Percentiles rank a stretch among this genome's conserved stretches.
phyloP scores from a whole-genome alignment of 352 stramenopile species.

The Blastocystis sp. region DNA sequence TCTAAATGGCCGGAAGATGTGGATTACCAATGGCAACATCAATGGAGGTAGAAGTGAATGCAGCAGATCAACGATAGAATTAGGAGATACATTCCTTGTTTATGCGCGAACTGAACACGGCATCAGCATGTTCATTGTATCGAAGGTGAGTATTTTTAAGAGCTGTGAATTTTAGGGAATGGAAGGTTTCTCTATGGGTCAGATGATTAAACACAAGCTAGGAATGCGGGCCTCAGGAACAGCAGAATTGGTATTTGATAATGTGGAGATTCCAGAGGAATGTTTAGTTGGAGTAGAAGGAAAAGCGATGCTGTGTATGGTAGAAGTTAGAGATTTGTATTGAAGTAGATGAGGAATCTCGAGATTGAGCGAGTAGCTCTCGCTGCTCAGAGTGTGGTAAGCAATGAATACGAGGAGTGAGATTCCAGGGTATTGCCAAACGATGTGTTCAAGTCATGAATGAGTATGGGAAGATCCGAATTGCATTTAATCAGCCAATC shows the following conservation, averaged over 20 bases:
- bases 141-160: conserved; percentile 72
- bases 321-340: conserved; percentile 66
- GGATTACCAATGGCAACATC: conserved; percentile 98
- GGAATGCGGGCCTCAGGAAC: conserved; percentile 91
- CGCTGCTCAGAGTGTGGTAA: conserved; percentile 80
- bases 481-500: conserved; percentile 86
- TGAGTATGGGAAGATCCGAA: conserved; percentile 80
- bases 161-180: conserved; percentile 68
- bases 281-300: conserved; percentile 83
- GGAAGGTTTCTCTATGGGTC: conserved; percentile 86
- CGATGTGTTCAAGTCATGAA: conserved; percentile 95
- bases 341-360: conserved; percentile 87
- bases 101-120: conserved; percentile 78
- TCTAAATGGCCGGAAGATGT: conserved; percentile 88
- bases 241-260: conserved; percentile 95
- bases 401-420: not conserved
- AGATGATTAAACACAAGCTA: conserved; percentile 96
- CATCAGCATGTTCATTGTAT: conserved; percentile 91
- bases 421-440: conserved; percentile 80
- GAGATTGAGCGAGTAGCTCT: conserved; percentile 94
- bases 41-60: conserved; percentile 68
- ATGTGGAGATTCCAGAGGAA: conserved; percentile 78
- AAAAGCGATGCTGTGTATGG: conserved; percentile 77
- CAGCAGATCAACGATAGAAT: conserved; percentile 67
- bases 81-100: conserved; percentile 92